Percentiles rank a stretch among this genome's conserved stretches.
phyloP scores from a whole-genome alignment of 202 grass and related monocot genomes.

The Hordeum pubiflorum region DNA sequence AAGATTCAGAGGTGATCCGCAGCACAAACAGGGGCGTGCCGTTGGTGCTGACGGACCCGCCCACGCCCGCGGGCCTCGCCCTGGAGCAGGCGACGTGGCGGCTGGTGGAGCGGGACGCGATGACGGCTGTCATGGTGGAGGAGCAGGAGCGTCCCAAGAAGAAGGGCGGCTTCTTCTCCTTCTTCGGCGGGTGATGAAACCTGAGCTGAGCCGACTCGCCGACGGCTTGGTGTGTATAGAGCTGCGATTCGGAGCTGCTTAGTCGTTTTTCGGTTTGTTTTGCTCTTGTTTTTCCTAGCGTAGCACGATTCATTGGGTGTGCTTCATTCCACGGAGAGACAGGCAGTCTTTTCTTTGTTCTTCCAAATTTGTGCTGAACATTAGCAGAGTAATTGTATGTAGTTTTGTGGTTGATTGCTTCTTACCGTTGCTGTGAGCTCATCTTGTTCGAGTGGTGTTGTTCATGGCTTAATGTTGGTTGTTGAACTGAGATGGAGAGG shows the following conservation, averaged over 20 bases:
- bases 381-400: neutral
- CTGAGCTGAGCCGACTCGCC: neutral
- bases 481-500: neutral
- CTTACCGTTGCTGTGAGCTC: neutral
- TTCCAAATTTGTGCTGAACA: neutral
- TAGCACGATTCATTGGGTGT: neutral
- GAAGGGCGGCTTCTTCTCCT: slow-evolving; percentile 53
- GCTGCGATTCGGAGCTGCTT: neutral
- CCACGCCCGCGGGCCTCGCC: slow-evolving; percentile 66
- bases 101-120: slow-evolving; percentile 73
- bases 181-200: slow-evolving; percentile 51
- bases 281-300: neutral
- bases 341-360: neutral
- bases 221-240: slow-evolving; percentile 23
- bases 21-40: slow-evolving; percentile 81
- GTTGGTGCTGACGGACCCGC: slow-evolving; percentile 61
- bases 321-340: neutral
- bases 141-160: slow-evolving; percentile 81
- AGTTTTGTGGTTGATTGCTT: neutral
- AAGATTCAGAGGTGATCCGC: slow-evolving; percentile 75
- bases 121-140: slow-evolving; percentile 86
- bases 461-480: neutral
- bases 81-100: slow-evolving; percentile 86
- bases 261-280: neutral
- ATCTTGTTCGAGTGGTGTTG: neutral